Evolutionary conservation across 768 basidiomycete species (phyloP), one percentile per base, ranked within the genome.

Genomic region (Lyophyllum shimeji): DNA sequence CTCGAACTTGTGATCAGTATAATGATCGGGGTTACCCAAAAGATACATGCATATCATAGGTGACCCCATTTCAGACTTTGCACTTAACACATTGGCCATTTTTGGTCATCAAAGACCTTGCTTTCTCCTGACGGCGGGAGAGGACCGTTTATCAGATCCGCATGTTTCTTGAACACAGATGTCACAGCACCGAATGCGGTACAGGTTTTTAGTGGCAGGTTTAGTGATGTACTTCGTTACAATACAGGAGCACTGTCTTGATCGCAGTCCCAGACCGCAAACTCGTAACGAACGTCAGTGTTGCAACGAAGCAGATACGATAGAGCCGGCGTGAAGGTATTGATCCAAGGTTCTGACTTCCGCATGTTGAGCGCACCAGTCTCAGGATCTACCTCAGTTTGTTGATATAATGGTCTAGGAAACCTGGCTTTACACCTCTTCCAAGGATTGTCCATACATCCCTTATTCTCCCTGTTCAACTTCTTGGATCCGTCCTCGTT

Each of bases 181-280:
- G 37, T 8, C 3, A 39, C 37, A 8, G 37, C 37, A 7, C 13
- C 13, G 17, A 39, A 39, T 39, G 37, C 37, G 13, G 62, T 62
- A 60, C 75, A 66, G 0, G 72, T 75, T 44, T 77, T 79, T 11
- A 81, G 56, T 1, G 61, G n/a, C 42, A 0, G 64, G 44, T 58
- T 81, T 81, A 0, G 74, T 77, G 0, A 79, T 67, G 60, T 81
- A 81, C 33, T 80, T 75, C 4, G 76, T 67, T 0, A 77, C 66
- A 63, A n/a, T 77, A 78, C 20, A 68, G 61, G 0, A 76, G 55
- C 2, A 75, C 64, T 15, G 73, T 67, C 48, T 76, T 75, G 1
- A 79, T 66, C 0, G 71, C 63, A 3, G 76, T 78, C 0, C 76
- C 76, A 18, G 73, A 76, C 17, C 70, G 47, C 1, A 78, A 47